A percentile compares a stretch with the other conserved stretches of the same genome.
These are phyloP conservation scores for Melampsora americana DNA, from an alignment of 1,284 basidiomycete species.

Conservation along the genomic window DNA sequence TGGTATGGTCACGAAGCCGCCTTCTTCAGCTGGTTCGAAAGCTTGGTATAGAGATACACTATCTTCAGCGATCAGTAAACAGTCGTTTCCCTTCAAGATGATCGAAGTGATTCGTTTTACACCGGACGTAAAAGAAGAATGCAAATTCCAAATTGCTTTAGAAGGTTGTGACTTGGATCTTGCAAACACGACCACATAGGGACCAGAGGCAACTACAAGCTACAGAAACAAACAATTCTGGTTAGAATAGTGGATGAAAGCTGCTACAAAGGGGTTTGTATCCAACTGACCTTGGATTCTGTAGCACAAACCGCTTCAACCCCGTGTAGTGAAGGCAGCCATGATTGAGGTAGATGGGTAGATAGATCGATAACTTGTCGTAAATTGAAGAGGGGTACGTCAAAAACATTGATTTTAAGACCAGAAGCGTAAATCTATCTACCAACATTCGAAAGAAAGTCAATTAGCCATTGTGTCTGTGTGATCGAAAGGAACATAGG, in stretches of 20 bases:
- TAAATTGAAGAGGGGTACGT: background rate
- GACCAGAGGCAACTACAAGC: slow-evolving; percentile 27
- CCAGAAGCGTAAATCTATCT: slow-evolving; percentile 35
- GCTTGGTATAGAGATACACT: slow-evolving; percentile 27
- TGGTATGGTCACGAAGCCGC: slow-evolving; percentile 11
- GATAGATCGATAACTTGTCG: slow-evolving; percentile 22
- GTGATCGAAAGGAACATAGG: too few relatives aligned
- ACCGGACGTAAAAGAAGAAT: slow-evolving; percentile 33
- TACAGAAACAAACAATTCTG: background rate
- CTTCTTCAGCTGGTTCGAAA: background rate
- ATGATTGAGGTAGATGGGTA: slow-evolving; percentile 22
- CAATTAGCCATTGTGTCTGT: too few relatives aligned
- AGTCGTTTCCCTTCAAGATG: slow-evolving; percentile 14
- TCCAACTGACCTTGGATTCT: background rate
- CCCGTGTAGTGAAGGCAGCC: background rate
- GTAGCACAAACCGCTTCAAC: slow-evolving; percentile 21
- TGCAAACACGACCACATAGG: slow-evolving; percentile 18
- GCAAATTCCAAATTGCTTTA: slow-evolving; percentile 15
- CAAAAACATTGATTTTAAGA: slow-evolving; percentile 18
- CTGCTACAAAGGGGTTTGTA: background rate
- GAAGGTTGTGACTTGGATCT: slow-evolving; percentile 13
- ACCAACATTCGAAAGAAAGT: too few relatives aligned
- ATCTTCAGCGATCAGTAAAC: slow-evolving; percentile 24
- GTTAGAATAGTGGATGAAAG: background rate
- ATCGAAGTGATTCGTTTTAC: slow-evolving; percentile 14